These are phyloP conservation scores for Odonthalia washingtoniensis DNA, from an alignment of 31 red algal genomes.

Conservation along the genomic window DNA sequence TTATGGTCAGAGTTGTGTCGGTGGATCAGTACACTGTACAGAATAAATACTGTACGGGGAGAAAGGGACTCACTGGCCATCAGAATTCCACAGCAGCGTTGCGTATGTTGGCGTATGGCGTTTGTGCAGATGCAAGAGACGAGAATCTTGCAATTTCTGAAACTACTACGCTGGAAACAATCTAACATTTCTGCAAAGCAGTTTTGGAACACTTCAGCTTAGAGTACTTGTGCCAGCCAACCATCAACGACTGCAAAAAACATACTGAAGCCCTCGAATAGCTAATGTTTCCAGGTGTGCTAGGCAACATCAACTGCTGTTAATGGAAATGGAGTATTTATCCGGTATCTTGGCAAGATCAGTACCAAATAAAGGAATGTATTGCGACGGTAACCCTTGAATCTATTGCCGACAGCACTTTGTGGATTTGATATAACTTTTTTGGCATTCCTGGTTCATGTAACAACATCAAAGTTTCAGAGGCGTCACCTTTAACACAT, in stretches of 20 bases:
- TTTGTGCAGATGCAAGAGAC: conserved; percentile 30
- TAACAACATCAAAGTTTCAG: conserved; percentile 36
- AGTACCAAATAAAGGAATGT: conserved; percentile 15
- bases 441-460: conserved; percentile 33
- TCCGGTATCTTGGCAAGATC: conserved; percentile 23
- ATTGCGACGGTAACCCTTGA: conserved; percentile 4
- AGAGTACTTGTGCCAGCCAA: conserved; percentile 6
- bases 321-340: conserved; percentile 34
- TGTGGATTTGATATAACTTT: conserved; percentile 26
- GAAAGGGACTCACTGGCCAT: conserved; percentile 9
- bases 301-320: conserved; percentile 28
- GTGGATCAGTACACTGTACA: too few species aligned
- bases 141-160: conserved; percentile 13
- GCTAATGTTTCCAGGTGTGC: conserved; percentile 29
- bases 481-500: background rate
- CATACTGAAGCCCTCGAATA: background rate
- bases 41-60: background rate
- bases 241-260: background rate
- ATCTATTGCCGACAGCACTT: conserved; percentile 29
- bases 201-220: background rate
- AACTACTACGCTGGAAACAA: background rate
- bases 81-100: conserved; percentile 19
- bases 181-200: background rate
- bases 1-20: too few species aligned
- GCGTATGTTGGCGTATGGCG: conserved; percentile 11